Conservation (phyloP, 345 rosid species). For the Eucalyptus marginata region DNA sequence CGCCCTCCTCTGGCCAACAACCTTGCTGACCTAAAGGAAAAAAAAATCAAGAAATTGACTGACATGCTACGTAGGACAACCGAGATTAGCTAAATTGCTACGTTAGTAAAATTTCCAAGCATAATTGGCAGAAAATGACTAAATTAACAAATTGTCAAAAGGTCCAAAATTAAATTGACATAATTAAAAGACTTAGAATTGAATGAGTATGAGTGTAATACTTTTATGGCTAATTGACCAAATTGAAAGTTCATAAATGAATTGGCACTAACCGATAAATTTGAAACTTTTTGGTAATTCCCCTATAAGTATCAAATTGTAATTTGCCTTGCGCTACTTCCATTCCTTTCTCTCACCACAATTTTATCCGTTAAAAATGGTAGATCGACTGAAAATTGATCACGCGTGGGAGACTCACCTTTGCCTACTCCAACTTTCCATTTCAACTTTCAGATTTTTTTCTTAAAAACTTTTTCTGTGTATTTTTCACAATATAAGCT, state of each 20-base stretch:
- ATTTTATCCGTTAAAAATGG: not conserved
- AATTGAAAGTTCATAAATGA: too few relatives aligned
- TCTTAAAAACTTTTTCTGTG: too few relatives aligned
- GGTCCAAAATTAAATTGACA: fast-evolving
- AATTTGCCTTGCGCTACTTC: not conserved
- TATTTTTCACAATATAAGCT: not conserved
- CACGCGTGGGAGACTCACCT: not conserved
- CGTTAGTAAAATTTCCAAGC: fast-evolving
- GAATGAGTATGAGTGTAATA: fast-evolving
- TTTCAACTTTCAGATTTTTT: not conserved
- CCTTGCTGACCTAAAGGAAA: fast-evolving
- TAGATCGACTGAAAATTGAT: not conserved
- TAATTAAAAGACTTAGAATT: fast-evolving
- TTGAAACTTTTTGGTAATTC: too few relatives aligned
- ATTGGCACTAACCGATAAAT: fast-evolving
- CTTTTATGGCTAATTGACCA: too few relatives aligned
- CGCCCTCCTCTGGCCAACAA: fast-evolving
- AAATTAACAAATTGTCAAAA: too few relatives aligned
- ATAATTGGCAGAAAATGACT: too few relatives aligned
- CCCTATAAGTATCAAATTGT: too few relatives aligned
- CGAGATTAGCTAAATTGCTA: fast-evolving
- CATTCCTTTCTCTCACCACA: not conserved
- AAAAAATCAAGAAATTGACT: too few relatives aligned
- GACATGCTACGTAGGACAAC: fast-evolving
- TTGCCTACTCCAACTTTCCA: not conserved